Percentiles rank a stretch among this genome's conserved stretches.
These are phyloP conservation scores for Nakazawaea molendinolei DNA, from an alignment of 805 yeast genomes.

Conservation along the genomic window DNA sequence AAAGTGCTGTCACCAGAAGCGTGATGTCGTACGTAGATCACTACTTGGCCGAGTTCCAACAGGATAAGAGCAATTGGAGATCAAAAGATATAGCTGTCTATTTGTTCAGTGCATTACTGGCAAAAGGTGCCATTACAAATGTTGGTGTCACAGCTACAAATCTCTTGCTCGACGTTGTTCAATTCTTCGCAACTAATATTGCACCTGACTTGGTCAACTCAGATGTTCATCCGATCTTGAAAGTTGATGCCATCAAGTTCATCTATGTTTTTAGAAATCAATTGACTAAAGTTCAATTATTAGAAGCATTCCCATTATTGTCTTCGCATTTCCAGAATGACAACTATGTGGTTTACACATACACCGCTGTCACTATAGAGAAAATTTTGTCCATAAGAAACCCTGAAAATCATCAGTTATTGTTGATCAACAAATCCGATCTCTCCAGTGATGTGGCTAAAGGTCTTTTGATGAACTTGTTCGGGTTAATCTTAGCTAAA, in stretches of 20 bases:
- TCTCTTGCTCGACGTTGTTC: constrained; percentile 75
- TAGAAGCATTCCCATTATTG: constrained; percentile 73
- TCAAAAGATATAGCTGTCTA: constrained; percentile 83
- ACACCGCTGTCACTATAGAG: constrained; percentile 90
- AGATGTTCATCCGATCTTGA: constrained; percentile 66
- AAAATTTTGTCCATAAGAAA: constrained; percentile 75
- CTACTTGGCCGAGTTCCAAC: constrained; percentile 49
- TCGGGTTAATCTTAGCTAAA: constrained; percentile 55
- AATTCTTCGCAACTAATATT: constrained; percentile 73
- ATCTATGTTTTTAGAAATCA: constrained; percentile 89
- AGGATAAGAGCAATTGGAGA: constrained; percentile 59
- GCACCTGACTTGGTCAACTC: constrained; percentile 70
- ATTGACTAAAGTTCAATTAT: constrained; percentile 75
- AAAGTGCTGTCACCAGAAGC: constrained; percentile 63
- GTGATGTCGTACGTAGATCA: constrained; percentile 67
- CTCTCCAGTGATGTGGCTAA: constrained; percentile 52
- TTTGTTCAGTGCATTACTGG: constrained; percentile 82
- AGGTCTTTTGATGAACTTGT: constrained; percentile 57
- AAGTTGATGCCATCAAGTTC: constrained; percentile 89
- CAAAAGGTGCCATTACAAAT: constrained; percentile 82
- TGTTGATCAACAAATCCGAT: constrained; percentile 69
- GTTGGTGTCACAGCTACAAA: constrained; percentile 87
- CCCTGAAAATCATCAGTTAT: constrained; percentile 41
- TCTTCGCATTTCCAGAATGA: constrained; percentile 59
- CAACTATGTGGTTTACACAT: constrained; percentile 83